Evolutionary conservation across 345 rosid species (phyloP).

Genomic region (Durio zibethinus): DNA sequence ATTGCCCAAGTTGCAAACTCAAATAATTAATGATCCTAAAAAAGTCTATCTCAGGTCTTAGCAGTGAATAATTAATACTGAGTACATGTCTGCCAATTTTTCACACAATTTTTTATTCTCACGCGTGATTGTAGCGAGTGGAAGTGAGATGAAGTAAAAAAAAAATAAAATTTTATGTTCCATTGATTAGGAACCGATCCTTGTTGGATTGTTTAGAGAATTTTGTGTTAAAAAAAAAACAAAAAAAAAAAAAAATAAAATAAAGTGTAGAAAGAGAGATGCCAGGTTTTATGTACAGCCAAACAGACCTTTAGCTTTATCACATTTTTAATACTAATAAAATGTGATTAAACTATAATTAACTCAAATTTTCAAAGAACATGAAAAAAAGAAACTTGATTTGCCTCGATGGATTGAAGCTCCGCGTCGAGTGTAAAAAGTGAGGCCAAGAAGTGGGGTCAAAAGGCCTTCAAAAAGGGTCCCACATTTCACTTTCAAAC

Average conservation of each 20-base stretch:
- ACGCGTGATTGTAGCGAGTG: slow-evolving; percentile 24
- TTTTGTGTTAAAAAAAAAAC: slow-evolving; percentile 16
- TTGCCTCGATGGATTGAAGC: slow-evolving; percentile 10
- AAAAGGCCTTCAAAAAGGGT: slow-evolving; percentile 27
- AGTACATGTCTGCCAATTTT: not conserved
- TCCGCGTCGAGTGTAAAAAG: not conserved
- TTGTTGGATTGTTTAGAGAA: slow-evolving; percentile 22
- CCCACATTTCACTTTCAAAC: slow-evolving; percentile 22
- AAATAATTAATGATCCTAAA: not conserved
- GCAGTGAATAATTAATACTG: not conserved
- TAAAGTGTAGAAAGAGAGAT: not conserved
- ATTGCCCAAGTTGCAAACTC: not conserved
- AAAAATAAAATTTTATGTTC: not conserved
- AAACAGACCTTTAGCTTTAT: slow-evolving; percentile 8
- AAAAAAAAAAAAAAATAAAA: not conserved
- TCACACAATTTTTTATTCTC: too few species aligned
- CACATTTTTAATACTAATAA: not conserved
- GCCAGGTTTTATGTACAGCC: slow-evolving; percentile 10
- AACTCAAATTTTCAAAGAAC: not conserved
- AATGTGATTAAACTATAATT: not conserved
- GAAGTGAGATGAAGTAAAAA: not conserved
- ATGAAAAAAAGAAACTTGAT: not conserved
- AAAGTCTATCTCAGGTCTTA: not conserved
- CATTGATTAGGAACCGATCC: slow-evolving; percentile 13
- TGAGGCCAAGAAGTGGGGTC: slow-evolving; percentile 25